Evolutionary conservation across 106 monocot species (phyloP).

Genomic region (Posidonia australis): DNA sequence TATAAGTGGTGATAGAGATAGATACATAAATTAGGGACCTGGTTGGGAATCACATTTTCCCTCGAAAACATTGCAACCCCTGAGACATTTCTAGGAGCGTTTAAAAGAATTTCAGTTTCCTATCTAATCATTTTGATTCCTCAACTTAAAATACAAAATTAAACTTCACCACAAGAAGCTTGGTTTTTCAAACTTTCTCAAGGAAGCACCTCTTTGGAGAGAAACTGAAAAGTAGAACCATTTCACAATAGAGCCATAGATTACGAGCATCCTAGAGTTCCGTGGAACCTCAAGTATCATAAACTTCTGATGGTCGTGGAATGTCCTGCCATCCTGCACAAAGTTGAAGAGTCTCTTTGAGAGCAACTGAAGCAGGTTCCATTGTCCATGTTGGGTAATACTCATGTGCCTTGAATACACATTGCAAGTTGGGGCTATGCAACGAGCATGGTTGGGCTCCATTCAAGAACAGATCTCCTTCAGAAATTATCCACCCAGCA

Average conservation of each 20-base stretch:
- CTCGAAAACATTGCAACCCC: not conserved
- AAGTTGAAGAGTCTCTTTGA: slow-evolving; percentile 33
- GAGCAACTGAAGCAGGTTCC: slow-evolving; percentile 41
- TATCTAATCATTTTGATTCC: too few species aligned
- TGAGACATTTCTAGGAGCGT: not conserved
- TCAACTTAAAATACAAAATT: too few species aligned
- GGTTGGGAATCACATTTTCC: not conserved
- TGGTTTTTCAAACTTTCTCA: too few species aligned
- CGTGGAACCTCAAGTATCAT: not conserved
- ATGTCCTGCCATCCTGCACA: slow-evolving; percentile 59
- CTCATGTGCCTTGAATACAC: slow-evolving; percentile 41
- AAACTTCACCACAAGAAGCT: too few species aligned
- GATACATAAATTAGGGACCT: too few species aligned
- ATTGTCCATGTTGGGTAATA: slow-evolving; percentile 44
- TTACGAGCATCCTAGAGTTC: too few species aligned
- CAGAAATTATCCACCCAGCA: slow-evolving; percentile 55
- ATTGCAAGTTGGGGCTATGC: not conserved
- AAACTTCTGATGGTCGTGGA: slow-evolving; percentile 33
- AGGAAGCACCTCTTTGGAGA: too few species aligned
- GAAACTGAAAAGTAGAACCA: too few species aligned
- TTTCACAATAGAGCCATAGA: too few species aligned
- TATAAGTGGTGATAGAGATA: too few species aligned
- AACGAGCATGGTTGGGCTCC: slow-evolving; percentile 39
- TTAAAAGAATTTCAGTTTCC: too few species aligned
- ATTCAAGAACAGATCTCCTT: slow-evolving; percentile 78